Evolutionary conservation across 441 rosid genomes (phyloP), one percentile per base, ranked within the genome.

Genomic region (Bocquillonia castaneifolia): DNA sequence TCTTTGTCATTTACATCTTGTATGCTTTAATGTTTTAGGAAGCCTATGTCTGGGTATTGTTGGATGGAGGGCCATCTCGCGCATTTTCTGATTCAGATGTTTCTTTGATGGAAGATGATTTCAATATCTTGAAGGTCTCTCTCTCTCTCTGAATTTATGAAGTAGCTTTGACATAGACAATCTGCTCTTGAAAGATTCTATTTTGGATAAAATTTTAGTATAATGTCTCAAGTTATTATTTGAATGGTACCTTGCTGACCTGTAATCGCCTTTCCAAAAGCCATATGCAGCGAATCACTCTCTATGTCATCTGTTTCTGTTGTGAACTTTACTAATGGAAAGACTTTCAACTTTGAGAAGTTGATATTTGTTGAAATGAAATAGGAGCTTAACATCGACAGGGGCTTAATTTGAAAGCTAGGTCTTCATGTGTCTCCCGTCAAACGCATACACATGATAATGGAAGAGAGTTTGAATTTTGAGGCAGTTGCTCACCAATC

Each of bases 11-110:
- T 72, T 64, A 58, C 18, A 36, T 65, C 51, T 65, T 59, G 59
- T 62, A 23, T 72, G 29, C 57, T 78, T 69, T 37, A 63, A 78
- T 32, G 26, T 79, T 73, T 4, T 70, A 90, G 97, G 96, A 89
- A 73, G 96, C 88, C 64, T 92, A 73, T 76, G 80, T 84, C 66
- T 84, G 98, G 89, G 85, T 92, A 65, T 75, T 92, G 82, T 87
- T 95, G 77, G 92, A 95, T 78, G 99, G 99, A 78, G 98, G 99
- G 56, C 95, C 98, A 65, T 85, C 92, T 55, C 93, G 96, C 61
- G 95, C 98, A 58, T 95, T 86, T 76, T 86, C 96, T 45, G 89
- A 92, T 78, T 82, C 93, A 63, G 98, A 92, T 81, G 67, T 89
- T 68, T 54, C 68, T 39, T 63, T 90, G 82, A 79, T 95, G 86